Base-by-base conservation (phyloP, 202 grass and related monocot species). In the Sporobolus alterniflorus region DNA sequence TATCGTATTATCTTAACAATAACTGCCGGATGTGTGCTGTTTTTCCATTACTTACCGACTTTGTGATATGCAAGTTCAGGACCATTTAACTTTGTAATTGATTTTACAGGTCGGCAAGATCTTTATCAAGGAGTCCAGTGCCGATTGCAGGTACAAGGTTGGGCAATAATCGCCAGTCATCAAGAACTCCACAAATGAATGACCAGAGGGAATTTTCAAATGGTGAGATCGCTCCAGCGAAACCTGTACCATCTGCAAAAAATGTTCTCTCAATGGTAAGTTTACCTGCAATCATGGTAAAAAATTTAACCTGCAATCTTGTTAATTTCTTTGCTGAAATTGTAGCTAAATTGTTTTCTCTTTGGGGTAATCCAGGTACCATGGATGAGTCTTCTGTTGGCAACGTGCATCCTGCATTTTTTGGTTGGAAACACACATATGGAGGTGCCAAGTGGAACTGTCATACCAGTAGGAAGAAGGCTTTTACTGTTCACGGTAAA, bases 61-160 rank as follows among this genome's bases (percentile, higher is more conserved):
- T 64, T 32, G 6, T 30, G 61, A 63, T 26, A 65, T 68, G 39
- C 55, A 87, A 69, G 8, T 74, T 87, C 63, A 71, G 62, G 48
- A 84, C 11, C 15, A 44, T 73, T 30, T 75, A 56, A 82, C 7
- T 68, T 32, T 46, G 1, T 82, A 52, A 60, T 81, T 85, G 22
- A 76, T 71, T 80, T 83, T 75, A 47, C 84, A 99, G 96, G 85
- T 99, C 96, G 74, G 93, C 96, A 50, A 89, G 96, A 80, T 96
- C 89, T 79, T 79, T 99, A 56, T 90, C 91, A 33, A 92, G 80
- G 24, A 99, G 96, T 72, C 93, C 93, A 30, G 56, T 96, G 76
- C 89, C 91, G 51, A 87, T 70, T 73, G 34, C 70, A 67, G 88
- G 88, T 66, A 79, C 80, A 78, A 92, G 91, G 93, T 80, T 89